Conservation (phyloP, 2,329 filamentous ascomycete genomes). For the Neospermospora avenae region DNA sequence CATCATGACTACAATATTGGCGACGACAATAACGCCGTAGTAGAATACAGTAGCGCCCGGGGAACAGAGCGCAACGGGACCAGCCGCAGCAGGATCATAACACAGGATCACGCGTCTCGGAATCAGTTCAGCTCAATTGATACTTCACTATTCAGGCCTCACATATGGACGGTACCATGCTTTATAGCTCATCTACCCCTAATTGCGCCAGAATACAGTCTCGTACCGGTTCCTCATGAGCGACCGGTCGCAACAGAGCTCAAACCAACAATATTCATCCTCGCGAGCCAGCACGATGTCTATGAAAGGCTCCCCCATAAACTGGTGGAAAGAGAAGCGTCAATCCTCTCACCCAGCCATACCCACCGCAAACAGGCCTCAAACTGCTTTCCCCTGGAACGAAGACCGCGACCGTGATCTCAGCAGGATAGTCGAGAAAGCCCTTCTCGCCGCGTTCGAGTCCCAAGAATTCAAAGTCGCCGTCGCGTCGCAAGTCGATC, state of each 20-base stretch:
- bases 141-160: neutral
- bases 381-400: conserved; percentile 14
- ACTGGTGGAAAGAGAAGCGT: conserved; percentile 25
- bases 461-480: conserved; percentile 24
- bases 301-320: conserved; percentile 16
- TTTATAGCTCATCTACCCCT: neutral
- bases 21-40: neutral
- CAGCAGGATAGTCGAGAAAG: conserved; percentile 22
- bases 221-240: neutral
- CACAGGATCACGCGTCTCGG: neutral
- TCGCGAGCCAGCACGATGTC: conserved; percentile 10
- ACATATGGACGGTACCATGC: neutral
- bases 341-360: conserved; percentile 16
- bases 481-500: conserved; percentile 25
- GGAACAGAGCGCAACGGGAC: neutral
- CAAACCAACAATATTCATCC: neutral
- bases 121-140: neutral
- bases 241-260: neutral
- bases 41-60: neutral
- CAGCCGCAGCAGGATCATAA: neutral
- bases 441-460: conserved; percentile 22
- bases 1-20: neutral
- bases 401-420: conserved; percentile 15
- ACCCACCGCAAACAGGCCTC: conserved; percentile 12
- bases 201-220: neutral